phyloP scores from a whole-genome alignment of 352 stramenopile species.

The Phytophthora syringae region DNA sequence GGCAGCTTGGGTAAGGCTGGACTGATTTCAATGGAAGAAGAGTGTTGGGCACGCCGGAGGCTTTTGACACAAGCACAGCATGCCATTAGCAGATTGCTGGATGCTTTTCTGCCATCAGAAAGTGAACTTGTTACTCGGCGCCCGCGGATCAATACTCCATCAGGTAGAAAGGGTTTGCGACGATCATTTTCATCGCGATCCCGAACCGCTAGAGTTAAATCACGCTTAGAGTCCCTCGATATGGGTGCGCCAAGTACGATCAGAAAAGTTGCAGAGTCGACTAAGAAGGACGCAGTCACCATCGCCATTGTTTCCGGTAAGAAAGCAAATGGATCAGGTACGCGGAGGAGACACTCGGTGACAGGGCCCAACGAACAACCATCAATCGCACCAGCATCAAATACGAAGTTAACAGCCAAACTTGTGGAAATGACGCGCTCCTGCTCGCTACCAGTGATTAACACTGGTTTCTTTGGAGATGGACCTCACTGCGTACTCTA shows the following conservation, averaged over 20 bases:
- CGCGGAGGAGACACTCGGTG: constrained; percentile 10
- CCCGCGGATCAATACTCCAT: background rate
- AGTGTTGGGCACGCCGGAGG: constrained; percentile 71
- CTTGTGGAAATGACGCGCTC: constrained; percentile 48
- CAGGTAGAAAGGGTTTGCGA: background rate
- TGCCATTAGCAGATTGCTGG: constrained; percentile 22
- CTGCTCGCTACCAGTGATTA: constrained; percentile 45
- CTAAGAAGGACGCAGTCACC: background rate
- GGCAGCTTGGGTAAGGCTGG: constrained; percentile 38
- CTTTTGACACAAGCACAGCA: constrained; percentile 46
- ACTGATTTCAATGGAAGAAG: constrained; percentile 56
- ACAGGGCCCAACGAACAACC: background rate
- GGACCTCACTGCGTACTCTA: constrained; percentile 36
- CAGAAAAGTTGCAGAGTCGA: background rate
- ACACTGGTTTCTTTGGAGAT: constrained; percentile 26
- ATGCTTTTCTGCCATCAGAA: constrained; percentile 8
- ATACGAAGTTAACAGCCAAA: constrained; percentile 2
- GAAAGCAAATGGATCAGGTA: background rate
- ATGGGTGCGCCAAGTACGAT: background rate
- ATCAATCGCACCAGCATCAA: background rate
- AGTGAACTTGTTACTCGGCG: background rate
- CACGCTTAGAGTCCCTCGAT: background rate
- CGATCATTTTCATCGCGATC: background rate
- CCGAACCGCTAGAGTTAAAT: background rate
- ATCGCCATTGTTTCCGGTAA: background rate